phyloP scores from a whole-genome alignment of 1,284 basidiomycete genomes.

The Athelia sp. region DNA sequence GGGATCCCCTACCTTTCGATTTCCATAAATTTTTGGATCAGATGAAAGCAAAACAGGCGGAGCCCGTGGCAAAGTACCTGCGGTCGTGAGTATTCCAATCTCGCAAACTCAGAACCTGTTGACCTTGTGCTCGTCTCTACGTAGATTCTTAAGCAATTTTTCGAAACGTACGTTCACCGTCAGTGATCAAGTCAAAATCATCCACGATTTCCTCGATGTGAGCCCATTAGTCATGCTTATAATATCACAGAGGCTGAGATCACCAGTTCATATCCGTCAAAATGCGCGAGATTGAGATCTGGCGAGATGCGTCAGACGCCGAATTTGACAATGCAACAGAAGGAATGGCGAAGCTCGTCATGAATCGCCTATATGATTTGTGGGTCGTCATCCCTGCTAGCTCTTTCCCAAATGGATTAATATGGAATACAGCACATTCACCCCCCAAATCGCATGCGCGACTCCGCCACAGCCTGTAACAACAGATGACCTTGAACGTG shows the following conservation, averaged over 20 bases:
- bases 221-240: conserved; percentile 21
- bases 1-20: conserved; percentile 59
- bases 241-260: conserved; percentile 5
- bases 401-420: conserved; percentile 1
- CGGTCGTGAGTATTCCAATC: conserved; percentile 62
- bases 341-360: conserved; percentile 99
- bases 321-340: conserved; percentile 98
- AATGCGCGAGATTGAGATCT: conserved; percentile 83
- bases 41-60: conserved; percentile 79
- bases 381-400: conserved; percentile 26
- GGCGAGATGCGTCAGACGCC: conserved; percentile 68
- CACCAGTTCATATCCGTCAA: conserved; percentile 79
- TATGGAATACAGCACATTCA: conserved; percentile 72
- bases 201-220: conserved; percentile 87
- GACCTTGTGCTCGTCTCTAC: background rate
- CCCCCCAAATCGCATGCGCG: conserved; percentile 66
- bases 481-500: conserved; percentile 93
- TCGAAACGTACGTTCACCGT: conserved; percentile 85
- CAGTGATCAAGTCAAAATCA: conserved; percentile 88
- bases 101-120: background rate
- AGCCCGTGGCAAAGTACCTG: conserved; percentile 87
- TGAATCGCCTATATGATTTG: conserved; percentile 97
- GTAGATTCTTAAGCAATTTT: conserved; percentile 87
- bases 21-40: conserved; percentile 89
- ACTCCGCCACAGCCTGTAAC: conserved; percentile 77